A percentile compares a stretch with the other conserved stretches of the same genome.
phyloP scores from a whole-genome alignment of 257 asterid species.

The Lavandula angustifolia region DNA sequence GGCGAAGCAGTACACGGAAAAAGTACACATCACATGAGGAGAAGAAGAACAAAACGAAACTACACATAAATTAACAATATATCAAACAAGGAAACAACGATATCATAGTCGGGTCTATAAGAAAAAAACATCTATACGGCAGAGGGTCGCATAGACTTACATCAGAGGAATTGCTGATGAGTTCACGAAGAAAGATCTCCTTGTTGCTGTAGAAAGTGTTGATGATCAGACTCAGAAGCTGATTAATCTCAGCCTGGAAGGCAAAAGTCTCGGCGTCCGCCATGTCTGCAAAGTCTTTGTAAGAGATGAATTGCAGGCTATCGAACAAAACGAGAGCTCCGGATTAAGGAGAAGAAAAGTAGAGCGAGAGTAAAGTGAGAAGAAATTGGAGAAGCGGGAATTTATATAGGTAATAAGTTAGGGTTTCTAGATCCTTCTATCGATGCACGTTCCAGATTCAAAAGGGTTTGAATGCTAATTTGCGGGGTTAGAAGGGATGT shows the following conservation, averaged over 20 bases:
- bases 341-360: neutral
- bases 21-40: neutral
- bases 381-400: neutral
- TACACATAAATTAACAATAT: neutral
- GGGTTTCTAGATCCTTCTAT: conserved; percentile 54
- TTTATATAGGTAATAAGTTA: conserved; percentile 29
- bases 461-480: neutral
- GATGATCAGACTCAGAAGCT: conserved; percentile 62
- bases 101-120: neutral
- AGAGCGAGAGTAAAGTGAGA: neutral
- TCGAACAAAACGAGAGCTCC: neutral
- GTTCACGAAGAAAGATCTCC: conserved; percentile 66
- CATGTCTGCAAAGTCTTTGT: conserved; percentile 32
- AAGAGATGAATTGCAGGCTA: neutral
- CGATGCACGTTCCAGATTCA: neutral
- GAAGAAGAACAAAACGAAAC: neutral
- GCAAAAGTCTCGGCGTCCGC: conserved; percentile 67
- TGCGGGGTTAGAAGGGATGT: conserved; percentile 3
- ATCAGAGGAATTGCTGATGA: conserved; percentile 67
- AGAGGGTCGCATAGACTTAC: conserved; percentile 36
- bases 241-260: conserved; percentile 68
- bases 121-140: neutral
- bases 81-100: neutral
- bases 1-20: neutral
- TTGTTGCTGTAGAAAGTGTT: conserved; percentile 71